Evolutionary conservation across 2,329 filamentous ascomycete genomes (phyloP), one percentile per base, ranked within the genome.

Genomic region (Fusarium longipes): DNA sequence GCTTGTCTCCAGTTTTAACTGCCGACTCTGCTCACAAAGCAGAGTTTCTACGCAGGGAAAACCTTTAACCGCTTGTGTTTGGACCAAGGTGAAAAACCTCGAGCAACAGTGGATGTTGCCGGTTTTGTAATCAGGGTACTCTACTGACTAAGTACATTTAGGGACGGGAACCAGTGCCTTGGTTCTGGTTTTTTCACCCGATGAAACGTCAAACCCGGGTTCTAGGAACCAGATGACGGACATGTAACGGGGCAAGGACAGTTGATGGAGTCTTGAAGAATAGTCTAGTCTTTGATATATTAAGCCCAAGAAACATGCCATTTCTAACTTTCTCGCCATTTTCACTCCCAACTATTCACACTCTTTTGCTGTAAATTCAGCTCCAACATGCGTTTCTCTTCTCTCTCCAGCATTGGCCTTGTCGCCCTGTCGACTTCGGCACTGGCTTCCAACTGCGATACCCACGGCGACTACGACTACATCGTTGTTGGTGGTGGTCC

Each of bases 401-500:
- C 25, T 17, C 18, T 63, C 22, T 56, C 59, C 1, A 35, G 27
- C 18, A 10, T 61, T 4, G 15, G 45, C 6, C 36, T 62, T 7
- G 43, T 52, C 9, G 22, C 27, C 17, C n/a, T 40, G 15, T 48
- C 32, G n/a, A 48, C 45, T 20, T 48, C 32, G 3, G 45, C 10
- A 9, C 6, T 27, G 12, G 45, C 45, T n/a, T 25, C 20, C 7
- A n/a, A 43, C 3, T 25, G 27, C 35, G 42, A 62, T 6, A 38
- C 42, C 14, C 72, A 74, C 48, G 70, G 73, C 35, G 30, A 49
- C 32, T 73, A 74, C 55, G 70, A 74, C 40, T 74, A 73, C 22
- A 74, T 74, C 7, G 70, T 74, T 3, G 71, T 71, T 4, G 71
- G 72, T 5, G 71, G 64, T 9, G 72, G 71, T 10, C 61, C 70